phyloP scores from a whole-genome alignment of 305 asterid genomes.

The Caryopteris hybrid region DNA sequence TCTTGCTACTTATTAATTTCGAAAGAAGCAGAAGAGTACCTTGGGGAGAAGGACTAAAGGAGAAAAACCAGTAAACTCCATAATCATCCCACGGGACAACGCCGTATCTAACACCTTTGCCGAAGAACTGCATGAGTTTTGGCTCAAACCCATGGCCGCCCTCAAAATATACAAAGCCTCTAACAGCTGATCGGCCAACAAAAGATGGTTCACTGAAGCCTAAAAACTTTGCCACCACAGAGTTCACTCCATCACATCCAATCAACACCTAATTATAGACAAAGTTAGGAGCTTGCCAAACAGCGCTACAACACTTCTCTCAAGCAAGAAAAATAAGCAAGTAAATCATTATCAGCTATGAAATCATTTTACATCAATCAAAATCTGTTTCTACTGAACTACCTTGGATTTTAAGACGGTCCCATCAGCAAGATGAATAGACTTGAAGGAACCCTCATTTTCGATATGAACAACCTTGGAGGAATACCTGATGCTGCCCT shows the following conservation, averaged over 20 bases:
- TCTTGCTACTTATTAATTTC: too few species aligned
- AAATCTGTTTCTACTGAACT: neutral
- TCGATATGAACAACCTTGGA: slow-evolving; percentile 43
- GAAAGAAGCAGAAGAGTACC: slow-evolving; percentile 12
- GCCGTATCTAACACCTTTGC: slow-evolving; percentile 38
- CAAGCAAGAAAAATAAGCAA: too few species aligned
- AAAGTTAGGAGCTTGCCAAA: neutral
- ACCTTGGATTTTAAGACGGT: slow-evolving; percentile 44
- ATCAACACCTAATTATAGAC: slow-evolving; percentile 33
- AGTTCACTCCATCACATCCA: slow-evolving; percentile 52
- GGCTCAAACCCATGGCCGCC: slow-evolving; percentile 41
- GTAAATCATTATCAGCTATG: neutral
- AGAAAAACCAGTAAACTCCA: slow-evolving; percentile 37
- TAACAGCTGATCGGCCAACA: slow-evolving; percentile 30
- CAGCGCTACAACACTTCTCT: too few species aligned
- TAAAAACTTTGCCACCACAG: slow-evolving; percentile 40
- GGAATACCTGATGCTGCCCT: slow-evolving; percentile 35
- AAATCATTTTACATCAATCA: too few species aligned
- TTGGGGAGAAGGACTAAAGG: slow-evolving; percentile 23
- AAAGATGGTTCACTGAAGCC: slow-evolving; percentile 32
- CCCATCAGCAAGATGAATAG: slow-evolving; percentile 48
- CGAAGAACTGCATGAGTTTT: slow-evolving; percentile 26
- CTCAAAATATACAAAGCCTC: slow-evolving; percentile 28
- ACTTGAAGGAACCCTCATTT: slow-evolving; percentile 24
- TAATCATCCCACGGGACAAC: slow-evolving; percentile 33